phyloP scores from a whole-genome alignment of 2,329 filamentous ascomycete genomes.

The Arthrobotrys megalospora region DNA sequence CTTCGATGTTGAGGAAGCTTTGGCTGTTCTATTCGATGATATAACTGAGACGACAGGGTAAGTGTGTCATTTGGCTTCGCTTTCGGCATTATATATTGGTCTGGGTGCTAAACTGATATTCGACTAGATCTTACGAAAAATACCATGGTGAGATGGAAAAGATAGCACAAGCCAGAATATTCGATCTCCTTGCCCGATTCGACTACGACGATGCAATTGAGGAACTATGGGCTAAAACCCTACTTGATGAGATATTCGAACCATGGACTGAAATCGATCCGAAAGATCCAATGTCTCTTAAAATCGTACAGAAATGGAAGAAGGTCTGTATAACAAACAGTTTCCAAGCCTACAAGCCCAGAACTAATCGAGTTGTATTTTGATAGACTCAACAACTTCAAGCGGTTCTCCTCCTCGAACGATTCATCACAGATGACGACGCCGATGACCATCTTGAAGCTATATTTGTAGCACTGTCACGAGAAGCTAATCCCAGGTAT shows the following conservation, averaged over 20 bases:
- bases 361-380: conserved; percentile 10
- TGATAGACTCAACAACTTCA: conserved; percentile 63
- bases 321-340: conserved; percentile 49
- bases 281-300: conserved; percentile 61
- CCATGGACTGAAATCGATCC: conserved; percentile 63
- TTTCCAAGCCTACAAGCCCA: background rate
- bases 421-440: conserved; percentile 62
- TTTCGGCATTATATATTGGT: background rate
- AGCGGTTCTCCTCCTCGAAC: conserved; percentile 62
- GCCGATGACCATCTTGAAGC: conserved; percentile 62
- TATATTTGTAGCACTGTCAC: conserved; percentile 61
- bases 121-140: conserved; percentile 55
- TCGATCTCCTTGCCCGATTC: conserved; percentile 63
- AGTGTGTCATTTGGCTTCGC: background rate
- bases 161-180: conserved; percentile 64
- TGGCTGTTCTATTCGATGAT: conserved; percentile 62
- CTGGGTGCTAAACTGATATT: background rate
- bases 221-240: conserved; percentile 58
- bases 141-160: conserved; percentile 63
- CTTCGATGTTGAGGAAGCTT: conserved; percentile 62
- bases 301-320: conserved; percentile 63
- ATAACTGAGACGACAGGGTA: conserved; percentile 41
- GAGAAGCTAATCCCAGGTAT: conserved; percentile 64
- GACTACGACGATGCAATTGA: conserved; percentile 60
- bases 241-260: conserved; percentile 62